Evolutionary conservation across 148 eudicot genomes (phyloP).

Genomic region (Rhododendron kiyosumense): DNA sequence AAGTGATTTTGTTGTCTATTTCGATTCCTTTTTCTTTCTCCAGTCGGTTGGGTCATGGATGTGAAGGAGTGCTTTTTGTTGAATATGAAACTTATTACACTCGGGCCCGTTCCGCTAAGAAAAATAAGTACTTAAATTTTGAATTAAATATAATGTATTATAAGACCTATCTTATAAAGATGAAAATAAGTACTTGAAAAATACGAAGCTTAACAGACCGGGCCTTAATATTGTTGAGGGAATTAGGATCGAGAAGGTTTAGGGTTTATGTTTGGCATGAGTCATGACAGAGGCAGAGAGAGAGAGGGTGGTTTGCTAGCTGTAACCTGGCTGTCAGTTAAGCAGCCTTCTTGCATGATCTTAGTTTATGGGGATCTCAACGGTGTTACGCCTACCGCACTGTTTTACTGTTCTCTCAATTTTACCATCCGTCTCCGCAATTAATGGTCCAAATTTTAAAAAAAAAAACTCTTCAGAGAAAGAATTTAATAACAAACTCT

Average conservation of each 20-base stretch:
- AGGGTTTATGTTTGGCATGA: conserved; percentile 41
- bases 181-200: too few relatives aligned
- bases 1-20: neutral
- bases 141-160: too few relatives aligned
- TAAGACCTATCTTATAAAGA: too few relatives aligned
- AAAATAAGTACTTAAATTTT: too few relatives aligned
- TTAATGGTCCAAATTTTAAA: too few relatives aligned
- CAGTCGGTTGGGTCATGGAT: neutral
- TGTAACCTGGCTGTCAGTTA: conserved; percentile 72
- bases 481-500: too few relatives aligned
- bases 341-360: conserved; percentile 96
- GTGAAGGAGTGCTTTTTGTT: neutral
- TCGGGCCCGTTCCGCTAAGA: too few relatives aligned
- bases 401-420: too few relatives aligned
- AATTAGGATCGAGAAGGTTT: conserved; percentile 14
- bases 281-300: neutral
- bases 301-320: conserved; percentile 49
- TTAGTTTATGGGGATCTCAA: conserved; percentile 9
- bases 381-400: too few relatives aligned
- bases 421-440: accelerated
- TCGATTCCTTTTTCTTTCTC: neutral
- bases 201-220: too few relatives aligned
- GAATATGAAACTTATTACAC: neutral
- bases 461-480: too few relatives aligned
- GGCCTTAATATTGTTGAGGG: neutral